Evolutionary conservation across 129 eudicot species (phyloP).

Genomic region (sunflower (Helianthus annuus)): HanXRQr2.0-SUNRISE NC_035433.2:137195153-137195652

Average conservation of each 20-base stretch:
- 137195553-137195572: not conserved
- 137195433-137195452: slow-evolving; percentile 20
- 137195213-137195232: no score
- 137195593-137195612: slow-evolving; percentile 87
- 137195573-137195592: slow-evolving; percentile 66
- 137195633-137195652: slow-evolving; percentile 56
- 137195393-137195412: slow-evolving; percentile 82
- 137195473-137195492: slow-evolving; percentile 16
- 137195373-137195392: slow-evolving; percentile 61
- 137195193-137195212: no score
- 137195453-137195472: slow-evolving; percentile 15
- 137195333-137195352: slow-evolving; percentile 1
- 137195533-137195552: slow-evolving; percentile 6
- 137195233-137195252: slow-evolving; percentile 93
- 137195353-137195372: slow-evolving; percentile 12
- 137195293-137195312: slow-evolving; percentile 69
- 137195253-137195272: slow-evolving; percentile 95
- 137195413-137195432: slow-evolving; percentile 99
- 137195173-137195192: no score
- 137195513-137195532: not conserved
- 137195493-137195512: slow-evolving; percentile 10
- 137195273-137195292: slow-evolving; percentile 79
- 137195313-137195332: slow-evolving; percentile 11
- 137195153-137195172: no score
- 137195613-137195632: slow-evolving; percentile 66